Evolutionary conservation across 495 filamentous ascomycete genomes (phyloP), one percentile per base, ranked within the genome.

Genomic region (Aspergillus ostianus): DNA sequence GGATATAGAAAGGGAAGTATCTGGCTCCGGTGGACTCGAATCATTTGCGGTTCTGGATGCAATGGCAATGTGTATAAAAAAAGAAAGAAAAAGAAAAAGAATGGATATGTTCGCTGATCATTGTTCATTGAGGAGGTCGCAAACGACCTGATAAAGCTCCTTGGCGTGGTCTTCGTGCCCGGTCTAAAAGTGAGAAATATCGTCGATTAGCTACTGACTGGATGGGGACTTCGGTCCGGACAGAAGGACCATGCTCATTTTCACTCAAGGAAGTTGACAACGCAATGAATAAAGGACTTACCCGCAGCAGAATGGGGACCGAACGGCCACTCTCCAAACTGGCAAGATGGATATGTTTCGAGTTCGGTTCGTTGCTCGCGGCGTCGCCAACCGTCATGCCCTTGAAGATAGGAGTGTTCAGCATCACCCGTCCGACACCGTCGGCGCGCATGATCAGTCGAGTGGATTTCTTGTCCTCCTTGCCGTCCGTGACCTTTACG

Each of bases 371-470:
- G 4, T 78, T 76, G 56, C 83, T 83, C 26, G 69, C 64, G 13
- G 69, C 60, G 55, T 90, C 85, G 30, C 89, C 85, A 64, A 90
- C 86, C 41, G 82, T 82, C 83, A 93, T 88, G 6, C 84, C 82
- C 64, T 88, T 86, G 50, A 89, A 83, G 56, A 97, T 77, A 1
- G 84, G 82, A 4, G 87, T 87, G 72, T 97, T 97, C 45, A 97
- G 80, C 67, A 94, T 85, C n/a, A 96, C 87, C n/a, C 90, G 84
- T 55, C 88, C 81, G 6, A 88, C 90, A 46, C 90, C 89, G 61
- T 96, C 91, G 47, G 93, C 91, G 6, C 92, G 85, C 87, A 97
- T 91, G 59, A 97, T 83, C 64, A 97, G 82, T 23, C 92, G 87
- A 12, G 84, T 84, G 23, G 77, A 70, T 58, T 77, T 80, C 15